Evolutionary conservation across 345 rosid species (phyloP).

Genomic region (Eucalyptus lansdowneana): DNA sequence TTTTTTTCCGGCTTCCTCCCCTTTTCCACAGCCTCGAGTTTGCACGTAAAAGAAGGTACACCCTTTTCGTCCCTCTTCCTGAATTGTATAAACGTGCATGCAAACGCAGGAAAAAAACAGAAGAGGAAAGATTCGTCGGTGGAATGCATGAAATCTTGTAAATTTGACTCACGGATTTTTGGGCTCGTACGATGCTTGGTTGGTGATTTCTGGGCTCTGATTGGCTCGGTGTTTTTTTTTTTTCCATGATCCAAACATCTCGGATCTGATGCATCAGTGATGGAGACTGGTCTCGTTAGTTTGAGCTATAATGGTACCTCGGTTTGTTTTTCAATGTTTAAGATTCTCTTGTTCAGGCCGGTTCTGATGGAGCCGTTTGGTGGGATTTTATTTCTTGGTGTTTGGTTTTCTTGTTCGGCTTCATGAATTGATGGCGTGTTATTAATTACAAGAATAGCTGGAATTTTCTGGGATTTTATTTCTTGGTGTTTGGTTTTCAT

Average conservation of each 20-base stretch:
- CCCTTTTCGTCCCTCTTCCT: not conserved
- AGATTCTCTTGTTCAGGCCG: not conserved
- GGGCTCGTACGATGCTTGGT: not conserved
- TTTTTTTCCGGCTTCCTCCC: not conserved
- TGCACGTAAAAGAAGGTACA: not conserved
- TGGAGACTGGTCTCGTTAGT: not conserved
- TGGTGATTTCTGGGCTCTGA: not conserved
- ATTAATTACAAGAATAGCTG: not conserved
- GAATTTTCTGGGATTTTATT: not conserved
- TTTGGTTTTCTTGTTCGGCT: not conserved
- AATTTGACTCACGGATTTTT: not conserved
- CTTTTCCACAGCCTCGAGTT: not conserved
- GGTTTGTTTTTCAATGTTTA: not conserved
- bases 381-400: not conserved
- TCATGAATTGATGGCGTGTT: not conserved
- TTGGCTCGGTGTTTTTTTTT: not conserved
- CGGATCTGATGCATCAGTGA: not conserved
- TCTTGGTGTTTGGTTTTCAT: too few relatives aligned
- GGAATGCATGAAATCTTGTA: not conserved
- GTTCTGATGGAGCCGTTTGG: not conserved
- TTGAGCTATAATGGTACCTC: not conserved
- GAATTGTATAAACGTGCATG: not conserved
- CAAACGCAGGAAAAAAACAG: not conserved
- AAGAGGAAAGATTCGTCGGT: not conserved
- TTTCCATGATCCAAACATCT: not conserved